Percentiles rank a stretch among this genome's conserved stretches.
Evolutionary conservation across 148 eudicot genomes (phyloP).

Genomic region (Cornus florida): DNA sequence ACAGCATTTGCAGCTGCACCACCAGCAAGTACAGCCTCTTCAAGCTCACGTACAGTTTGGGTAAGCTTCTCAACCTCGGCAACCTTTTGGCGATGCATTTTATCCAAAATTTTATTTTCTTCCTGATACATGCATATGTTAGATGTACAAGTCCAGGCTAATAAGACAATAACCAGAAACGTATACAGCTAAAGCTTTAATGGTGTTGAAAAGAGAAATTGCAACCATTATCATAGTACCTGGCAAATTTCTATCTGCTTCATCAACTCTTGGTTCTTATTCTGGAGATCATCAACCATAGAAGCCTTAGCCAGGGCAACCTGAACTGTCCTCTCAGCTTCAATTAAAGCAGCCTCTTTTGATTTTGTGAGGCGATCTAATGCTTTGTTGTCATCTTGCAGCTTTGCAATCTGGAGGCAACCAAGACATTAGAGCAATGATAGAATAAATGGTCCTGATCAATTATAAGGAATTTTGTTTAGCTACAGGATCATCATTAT

Average conservation of each 20-base stretch:
- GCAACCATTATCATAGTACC: constrained; percentile 24
- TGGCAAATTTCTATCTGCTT: constrained; percentile 86
- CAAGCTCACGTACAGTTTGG: constrained; percentile 72
- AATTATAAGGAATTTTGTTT: not conserved
- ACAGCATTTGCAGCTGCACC: constrained; percentile 89
- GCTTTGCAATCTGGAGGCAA: constrained; percentile 60
- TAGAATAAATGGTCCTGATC: not conserved
- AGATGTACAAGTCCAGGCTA: not conserved
- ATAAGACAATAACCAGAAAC: not conserved
- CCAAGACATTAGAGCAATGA: constrained; percentile 10
- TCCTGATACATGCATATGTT: constrained; percentile 40
- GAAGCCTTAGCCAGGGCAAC: constrained; percentile 77
- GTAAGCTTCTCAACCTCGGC: constrained; percentile 81
- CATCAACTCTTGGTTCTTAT: constrained; percentile 82
- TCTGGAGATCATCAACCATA: constrained; percentile 85
- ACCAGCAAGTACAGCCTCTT: constrained; percentile 86
- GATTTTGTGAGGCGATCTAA: constrained; percentile 75
- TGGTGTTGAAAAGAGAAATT: constrained; percentile 2
- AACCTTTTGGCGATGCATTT: constrained; percentile 78
- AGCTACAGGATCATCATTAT: not conserved
- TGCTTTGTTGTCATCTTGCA: constrained; percentile 84
- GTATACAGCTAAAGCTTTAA: not conserved
- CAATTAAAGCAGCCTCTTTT: constrained; percentile 81
- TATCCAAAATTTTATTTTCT: constrained; percentile 77
- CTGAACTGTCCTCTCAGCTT: constrained; percentile 77